Conservation (phyloP, 176 grass and related monocot genomes). For the Ensete glaucum region DNA sequence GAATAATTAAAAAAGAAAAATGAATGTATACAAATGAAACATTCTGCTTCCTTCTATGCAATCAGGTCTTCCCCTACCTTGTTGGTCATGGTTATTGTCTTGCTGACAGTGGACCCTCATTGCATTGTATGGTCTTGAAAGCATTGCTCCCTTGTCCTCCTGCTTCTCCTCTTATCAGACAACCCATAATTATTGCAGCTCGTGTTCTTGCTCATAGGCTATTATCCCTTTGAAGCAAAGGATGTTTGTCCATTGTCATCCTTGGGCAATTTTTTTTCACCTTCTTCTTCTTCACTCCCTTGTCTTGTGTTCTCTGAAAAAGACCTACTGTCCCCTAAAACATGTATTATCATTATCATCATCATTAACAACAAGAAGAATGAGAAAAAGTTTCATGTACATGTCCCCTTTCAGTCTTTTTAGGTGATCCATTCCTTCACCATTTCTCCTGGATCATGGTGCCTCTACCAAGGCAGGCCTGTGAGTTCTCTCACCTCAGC, state of each 20-base stretch:
- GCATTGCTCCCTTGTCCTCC: neutral
- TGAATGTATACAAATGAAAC: too few species aligned
- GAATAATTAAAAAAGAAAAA: too few species aligned
- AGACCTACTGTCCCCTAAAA: neutral
- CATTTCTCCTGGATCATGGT: neutral
- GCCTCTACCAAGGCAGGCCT: neutral
- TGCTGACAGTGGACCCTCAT: conserved; percentile 2
- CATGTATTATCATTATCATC: neutral
- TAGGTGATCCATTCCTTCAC: neutral
- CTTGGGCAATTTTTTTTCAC: neutral
- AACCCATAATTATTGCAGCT: neutral
- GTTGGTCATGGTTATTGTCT: neutral
- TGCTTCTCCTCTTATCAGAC: conserved; percentile 3
- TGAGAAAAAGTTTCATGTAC: neutral
- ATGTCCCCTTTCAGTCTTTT: neutral
- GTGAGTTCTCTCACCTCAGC: neutral
- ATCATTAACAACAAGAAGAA: neutral
- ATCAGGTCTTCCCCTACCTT: neutral
- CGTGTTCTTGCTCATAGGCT: neutral
- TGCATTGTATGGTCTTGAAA: conserved; percentile 7
- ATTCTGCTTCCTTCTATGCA: neutral
- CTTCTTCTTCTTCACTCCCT: neutral
- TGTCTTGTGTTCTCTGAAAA: neutral
- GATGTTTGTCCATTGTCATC: neutral
- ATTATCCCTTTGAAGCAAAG: conserved; percentile 9